phyloP scores from a whole-genome alignment of 2,329 filamentous ascomycete species.

The Fonsecaea erecta region DNA sequence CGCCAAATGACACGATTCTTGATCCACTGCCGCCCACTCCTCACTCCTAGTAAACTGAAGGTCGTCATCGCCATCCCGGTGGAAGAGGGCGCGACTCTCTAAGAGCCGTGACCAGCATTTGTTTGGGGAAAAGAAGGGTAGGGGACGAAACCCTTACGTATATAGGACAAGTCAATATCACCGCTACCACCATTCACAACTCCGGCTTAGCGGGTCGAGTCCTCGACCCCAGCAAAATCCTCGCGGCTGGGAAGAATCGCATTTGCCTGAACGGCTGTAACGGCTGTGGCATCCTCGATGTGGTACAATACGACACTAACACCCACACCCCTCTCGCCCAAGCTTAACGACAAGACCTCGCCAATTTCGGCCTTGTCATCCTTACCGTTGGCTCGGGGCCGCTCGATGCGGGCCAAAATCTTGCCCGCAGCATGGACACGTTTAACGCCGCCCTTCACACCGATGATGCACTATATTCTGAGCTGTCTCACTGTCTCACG shows the following conservation, averaged over 20 bases:
- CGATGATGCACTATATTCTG: conserved; percentile 73
- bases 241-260: conserved; percentile 87
- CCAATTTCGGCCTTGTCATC: conserved; percentile 81
- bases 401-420: conserved; percentile 63
- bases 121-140: too few relatives aligned
- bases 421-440: conserved; percentile 73
- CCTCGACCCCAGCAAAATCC: conserved; percentile 84
- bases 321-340: conserved; percentile 65
- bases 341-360: conserved; percentile 84
- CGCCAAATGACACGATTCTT: too few relatives aligned
- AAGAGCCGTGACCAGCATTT: too few relatives aligned
- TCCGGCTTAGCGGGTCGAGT: conserved; percentile 81
- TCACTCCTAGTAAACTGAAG: too few relatives aligned
- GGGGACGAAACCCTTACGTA: too few relatives aligned
- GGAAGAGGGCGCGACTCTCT: too few relatives aligned
- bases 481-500: conserved; percentile 74
- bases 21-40: too few relatives aligned
- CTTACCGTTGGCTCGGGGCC: conserved; percentile 78
- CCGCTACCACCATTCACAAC: conserved; percentile 82
- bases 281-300: conserved; percentile 87
- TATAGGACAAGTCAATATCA: too few relatives aligned
- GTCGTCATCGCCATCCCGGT: too few relatives aligned
- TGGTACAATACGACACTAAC: conserved; percentile 77
- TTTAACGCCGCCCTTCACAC: conserved; percentile 80
- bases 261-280: conserved; percentile 86